These are phyloP conservation scores for Ambispora gerdemannii DNA, from an alignment of 192 early-diverging fungal genomes.

Conservation along the genomic window DNA sequence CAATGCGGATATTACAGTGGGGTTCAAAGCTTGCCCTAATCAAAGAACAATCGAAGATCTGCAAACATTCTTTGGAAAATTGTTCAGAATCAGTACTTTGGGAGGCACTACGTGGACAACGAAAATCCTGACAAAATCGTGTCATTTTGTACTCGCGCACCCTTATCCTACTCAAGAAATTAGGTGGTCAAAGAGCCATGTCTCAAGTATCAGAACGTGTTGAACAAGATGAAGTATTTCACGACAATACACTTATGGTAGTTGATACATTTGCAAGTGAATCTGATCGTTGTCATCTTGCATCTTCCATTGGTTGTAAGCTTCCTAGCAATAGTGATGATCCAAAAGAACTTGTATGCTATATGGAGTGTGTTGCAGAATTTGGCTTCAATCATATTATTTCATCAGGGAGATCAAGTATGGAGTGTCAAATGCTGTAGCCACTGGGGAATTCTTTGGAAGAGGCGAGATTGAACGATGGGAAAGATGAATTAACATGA, in stretches of 20 bases:
- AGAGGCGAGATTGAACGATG: background rate
- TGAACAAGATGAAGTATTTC: background rate
- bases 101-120: background rate
- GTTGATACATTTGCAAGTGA: constrained; percentile 2
- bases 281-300: background rate
- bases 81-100: constrained; percentile 8
- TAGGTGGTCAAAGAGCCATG: background rate
- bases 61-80: constrained; percentile 7
- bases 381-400: constrained; percentile 19
- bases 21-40: background rate
- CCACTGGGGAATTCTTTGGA: constrained; percentile 19
- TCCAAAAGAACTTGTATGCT: constrained; percentile 6
- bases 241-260: background rate
- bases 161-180: background rate
- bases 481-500: constrained; percentile 1
- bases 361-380: constrained; percentile 13
- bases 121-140: background rate
- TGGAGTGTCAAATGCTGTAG: background rate
- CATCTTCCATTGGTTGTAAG: constrained; percentile 2
- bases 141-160: constrained; percentile 5
- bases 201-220: background rate
- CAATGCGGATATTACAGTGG: constrained; percentile 1
- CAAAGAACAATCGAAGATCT: background rate
- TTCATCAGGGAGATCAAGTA: background rate
- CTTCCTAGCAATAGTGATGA: background rate